A percentile compares a stretch with the other conserved stretches of the same genome.
These are phyloP conservation scores for Linnemannia schmuckeri DNA, from an alignment of 192 early-diverging fungal species.

Conservation along the genomic window DNA sequence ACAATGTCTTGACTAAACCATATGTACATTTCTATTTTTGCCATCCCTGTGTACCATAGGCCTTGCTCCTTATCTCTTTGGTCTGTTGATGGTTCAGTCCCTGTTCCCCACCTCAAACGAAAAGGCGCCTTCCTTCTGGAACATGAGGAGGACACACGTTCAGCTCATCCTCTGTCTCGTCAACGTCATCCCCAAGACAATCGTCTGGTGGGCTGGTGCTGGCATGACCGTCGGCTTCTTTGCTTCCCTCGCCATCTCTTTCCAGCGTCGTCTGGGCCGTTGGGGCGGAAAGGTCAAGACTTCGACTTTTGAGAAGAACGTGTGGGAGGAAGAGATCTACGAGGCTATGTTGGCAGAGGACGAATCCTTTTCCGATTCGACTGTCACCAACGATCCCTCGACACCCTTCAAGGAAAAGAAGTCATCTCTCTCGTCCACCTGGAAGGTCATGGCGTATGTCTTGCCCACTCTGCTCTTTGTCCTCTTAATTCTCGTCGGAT, in stretches of 20 bases:
- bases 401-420: conserved; percentile 29
- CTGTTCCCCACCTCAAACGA: conserved; percentile 34
- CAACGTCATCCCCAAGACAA: conserved; percentile 62
- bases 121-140: conserved; percentile 39
- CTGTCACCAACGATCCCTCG: background rate
- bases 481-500: conserved; percentile 41
- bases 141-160: conserved; percentile 54
- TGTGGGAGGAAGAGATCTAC: conserved; percentile 29
- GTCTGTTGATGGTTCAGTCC: conserved; percentile 63
- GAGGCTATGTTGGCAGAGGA: conserved; percentile 36
- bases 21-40: background rate
- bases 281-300: conserved; percentile 48
- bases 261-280: conserved; percentile 32
- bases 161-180: conserved; percentile 64
- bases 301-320: conserved; percentile 34
- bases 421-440: background rate
- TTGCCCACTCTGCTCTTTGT: conserved; percentile 31
- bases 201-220: conserved; percentile 69
- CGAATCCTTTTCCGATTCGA: conserved; percentile 35
- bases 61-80: conserved; percentile 64
- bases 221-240: conserved; percentile 63
- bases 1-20: background rate
- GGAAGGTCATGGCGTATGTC: conserved; percentile 18
- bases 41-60: conserved; percentile 37
- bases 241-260: conserved; percentile 49